Evolutionary conservation across 176 grass and related monocot genomes (phyloP).

Genomic region (Carex pumila): DNA sequence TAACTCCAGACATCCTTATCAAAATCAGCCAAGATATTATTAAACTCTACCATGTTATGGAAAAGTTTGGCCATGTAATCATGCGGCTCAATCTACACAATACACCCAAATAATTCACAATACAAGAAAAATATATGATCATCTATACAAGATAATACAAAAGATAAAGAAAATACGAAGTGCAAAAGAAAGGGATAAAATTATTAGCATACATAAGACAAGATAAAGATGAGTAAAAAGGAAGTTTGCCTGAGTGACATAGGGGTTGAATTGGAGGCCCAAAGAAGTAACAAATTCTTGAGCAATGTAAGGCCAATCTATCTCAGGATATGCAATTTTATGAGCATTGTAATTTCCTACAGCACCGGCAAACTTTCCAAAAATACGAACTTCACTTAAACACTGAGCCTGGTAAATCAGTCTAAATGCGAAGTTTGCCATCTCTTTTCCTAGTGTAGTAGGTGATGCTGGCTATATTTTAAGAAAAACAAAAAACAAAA

Average conservation of each 20-base stretch:
- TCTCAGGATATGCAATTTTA: constrained; percentile 69
- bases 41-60: constrained; percentile 79
- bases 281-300: constrained; percentile 83
- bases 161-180: neutral
- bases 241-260: constrained; percentile 75
- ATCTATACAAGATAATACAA: neutral
- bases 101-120: neutral
- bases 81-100: constrained; percentile 87
- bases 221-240: neutral
- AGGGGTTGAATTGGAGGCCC: constrained; percentile 78
- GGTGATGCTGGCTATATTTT: constrained; percentile 79
- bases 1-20: constrained; percentile 92
- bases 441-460: constrained; percentile 93
- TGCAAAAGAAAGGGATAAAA: neutral
- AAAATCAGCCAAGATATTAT: constrained; percentile 81
- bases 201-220: neutral
- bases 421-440: constrained; percentile 86
- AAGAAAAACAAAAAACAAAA: neutral
- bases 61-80: constrained; percentile 94
- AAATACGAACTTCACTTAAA: constrained; percentile 52
- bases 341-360: constrained; percentile 98
- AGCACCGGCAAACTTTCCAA: constrained; percentile 88
- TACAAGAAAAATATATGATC: neutral
- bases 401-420: constrained; percentile 49
- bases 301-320: constrained; percentile 72